Evolutionary conservation across 495 filamentous ascomycete genomes (phyloP).

Genomic region (Pyrenopolyporus hunteri): DNA sequence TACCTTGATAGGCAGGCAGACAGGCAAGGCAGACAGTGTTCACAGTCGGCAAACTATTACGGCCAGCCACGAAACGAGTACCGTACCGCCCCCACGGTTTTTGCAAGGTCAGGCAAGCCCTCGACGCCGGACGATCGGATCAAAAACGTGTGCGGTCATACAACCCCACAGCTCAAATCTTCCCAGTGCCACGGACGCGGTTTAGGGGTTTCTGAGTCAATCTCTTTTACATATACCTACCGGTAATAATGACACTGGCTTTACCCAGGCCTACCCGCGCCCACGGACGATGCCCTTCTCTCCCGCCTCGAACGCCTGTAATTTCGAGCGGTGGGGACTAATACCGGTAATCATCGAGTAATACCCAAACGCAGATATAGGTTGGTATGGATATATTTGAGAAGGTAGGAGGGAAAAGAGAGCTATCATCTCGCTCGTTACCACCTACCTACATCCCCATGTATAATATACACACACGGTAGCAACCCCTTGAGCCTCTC

Average conservation of each 20-base stretch:
- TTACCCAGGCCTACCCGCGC: too few relatives aligned
- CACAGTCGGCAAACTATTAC: neutral
- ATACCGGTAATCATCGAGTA: too few relatives aligned
- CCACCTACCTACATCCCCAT: too few relatives aligned
- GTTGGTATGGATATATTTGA: too few relatives aligned
- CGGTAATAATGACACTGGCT: neutral
- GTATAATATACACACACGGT: too few relatives aligned
- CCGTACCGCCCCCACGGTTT: conserved; percentile 18
- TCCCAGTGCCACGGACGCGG: conserved; percentile 38
- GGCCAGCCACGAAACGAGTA: too few relatives aligned
- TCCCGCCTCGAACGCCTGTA: conserved; percentile 1
- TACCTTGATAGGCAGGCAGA: too few relatives aligned
- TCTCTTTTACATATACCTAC: neutral
- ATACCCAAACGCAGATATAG: too few relatives aligned
- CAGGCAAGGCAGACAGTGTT: too few relatives aligned
- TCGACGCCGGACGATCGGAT: conserved; percentile 15
- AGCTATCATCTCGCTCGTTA: too few relatives aligned
- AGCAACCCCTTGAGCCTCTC: conserved; percentile 5
- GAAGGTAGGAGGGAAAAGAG: too few relatives aligned
- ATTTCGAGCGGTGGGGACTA: conserved; percentile 18
- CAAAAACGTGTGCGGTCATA: conserved; percentile 18
- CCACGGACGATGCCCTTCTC: neutral
- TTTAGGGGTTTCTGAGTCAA: conserved; percentile 13
- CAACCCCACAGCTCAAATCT: conserved; percentile 33
- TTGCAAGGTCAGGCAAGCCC: neutral